Base-by-base conservation (phyloP, 164 flowering plant genomes). In the Nymphaea thermarum region DNA sequence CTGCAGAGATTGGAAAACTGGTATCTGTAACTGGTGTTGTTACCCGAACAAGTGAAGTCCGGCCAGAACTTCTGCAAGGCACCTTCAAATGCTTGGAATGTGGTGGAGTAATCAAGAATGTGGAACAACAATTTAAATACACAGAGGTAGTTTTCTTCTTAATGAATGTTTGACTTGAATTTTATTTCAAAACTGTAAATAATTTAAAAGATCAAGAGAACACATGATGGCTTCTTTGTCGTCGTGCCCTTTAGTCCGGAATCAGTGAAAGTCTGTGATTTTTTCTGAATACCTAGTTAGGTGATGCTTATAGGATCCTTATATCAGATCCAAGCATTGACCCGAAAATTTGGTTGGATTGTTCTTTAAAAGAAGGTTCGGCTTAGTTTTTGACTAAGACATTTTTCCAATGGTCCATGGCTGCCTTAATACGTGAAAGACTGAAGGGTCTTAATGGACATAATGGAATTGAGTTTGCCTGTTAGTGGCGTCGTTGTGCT, bases 1-100 rank as follows among this genome's bases (percentile, higher is more conserved):
- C 96, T 0, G 75, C 85, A 17, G 71, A 68, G 16, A 83, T 95
- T 36, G 99, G 99, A 42, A 95, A 83, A 66, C 72, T 95, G 66
- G 97, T 92, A 7, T 84, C 98, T 0, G 94, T 95, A 63, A 82
- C 82, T 0, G 98, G 99, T 60, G 99, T 95, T 36, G 97, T 92
- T 25, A 95, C 98, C 17, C 84, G 98, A 16, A 92, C 99, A 0
- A 95, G 99, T 73, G 99, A 95, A 81, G 99, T 95, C n/a, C 78
- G 97, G 42, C 99, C 99, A 0, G 99, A 95, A 82, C 94, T 95
- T 76, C 85, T 95, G 4, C 87, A 82, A 62, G 98, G 99, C 42
- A 88, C 92, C 65, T 95, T 95, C 74, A 92, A 85, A 80, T 95
- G 99, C 76, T 75, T 92, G 78, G 94, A 92, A 0, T 95, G 99